Conservation (phyloP, 352 stramenopile species). For the Phytopythium montanum region DNA sequence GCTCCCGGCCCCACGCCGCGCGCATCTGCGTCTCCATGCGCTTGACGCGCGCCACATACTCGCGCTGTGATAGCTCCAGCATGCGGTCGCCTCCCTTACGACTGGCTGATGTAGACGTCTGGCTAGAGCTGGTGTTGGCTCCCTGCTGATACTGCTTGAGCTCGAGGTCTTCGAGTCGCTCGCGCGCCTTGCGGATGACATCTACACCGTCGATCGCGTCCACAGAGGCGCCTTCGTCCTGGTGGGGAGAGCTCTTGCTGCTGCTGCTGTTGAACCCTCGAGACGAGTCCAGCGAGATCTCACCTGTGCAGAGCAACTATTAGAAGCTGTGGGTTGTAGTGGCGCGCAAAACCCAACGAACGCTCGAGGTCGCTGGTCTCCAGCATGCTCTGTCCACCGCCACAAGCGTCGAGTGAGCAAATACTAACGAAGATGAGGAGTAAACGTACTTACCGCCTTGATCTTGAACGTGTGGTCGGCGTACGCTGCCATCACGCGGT, state of each 20-base stretch:
- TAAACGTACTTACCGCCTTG: slow-evolving; percentile 39
- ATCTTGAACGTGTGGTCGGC: slow-evolving; percentile 69
- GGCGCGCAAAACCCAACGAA: slow-evolving; percentile 9
- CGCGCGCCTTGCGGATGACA: slow-evolving; percentile 65
- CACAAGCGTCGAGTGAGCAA: neutral
- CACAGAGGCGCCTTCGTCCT: neutral
- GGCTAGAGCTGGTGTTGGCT: neutral
- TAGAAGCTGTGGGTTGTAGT: neutral
- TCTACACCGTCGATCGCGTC: slow-evolving; percentile 29
- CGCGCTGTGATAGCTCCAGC: slow-evolving; percentile 76
- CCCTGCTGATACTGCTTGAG: slow-evolving; percentile 12
- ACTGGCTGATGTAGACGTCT: neutral
- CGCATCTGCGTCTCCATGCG: slow-evolving; percentile 70
- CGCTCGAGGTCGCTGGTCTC: slow-evolving; percentile 67
- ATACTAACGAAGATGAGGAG: no score
- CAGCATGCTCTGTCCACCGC: slow-evolving; percentile 46
- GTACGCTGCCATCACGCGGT: slow-evolving; percentile 61
- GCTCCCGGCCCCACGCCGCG: slow-evolving; percentile 74
- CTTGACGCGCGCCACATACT: slow-evolving; percentile 80
- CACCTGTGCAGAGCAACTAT: neutral
- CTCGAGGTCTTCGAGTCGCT: slow-evolving; percentile 63
- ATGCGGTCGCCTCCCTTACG: slow-evolving; percentile 25
- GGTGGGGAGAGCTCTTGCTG: slow-evolving; percentile 27
- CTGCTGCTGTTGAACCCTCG: slow-evolving; percentile 4
- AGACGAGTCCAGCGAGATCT: neutral